Percentiles rank a stretch among this genome's conserved stretches.
Conservation (phyloP, 495 filamentous ascomycete genomes). For the Penicillium steckii region DNA sequence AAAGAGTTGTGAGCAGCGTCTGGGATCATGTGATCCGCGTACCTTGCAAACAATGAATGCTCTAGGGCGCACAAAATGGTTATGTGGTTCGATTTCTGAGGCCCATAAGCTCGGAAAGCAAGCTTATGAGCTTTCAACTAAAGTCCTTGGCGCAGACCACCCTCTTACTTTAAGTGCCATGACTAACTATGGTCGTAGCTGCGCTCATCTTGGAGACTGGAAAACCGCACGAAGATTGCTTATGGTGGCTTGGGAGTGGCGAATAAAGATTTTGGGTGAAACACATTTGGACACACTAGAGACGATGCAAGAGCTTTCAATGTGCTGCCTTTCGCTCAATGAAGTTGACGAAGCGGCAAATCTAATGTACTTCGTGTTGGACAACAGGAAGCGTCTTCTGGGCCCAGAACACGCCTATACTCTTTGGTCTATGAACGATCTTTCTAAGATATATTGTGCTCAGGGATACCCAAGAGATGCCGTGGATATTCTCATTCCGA, state of each 20-base stretch:
- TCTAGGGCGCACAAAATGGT: constrained; percentile 2
- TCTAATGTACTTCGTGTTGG: constrained; percentile 18
- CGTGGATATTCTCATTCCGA: constrained; percentile 17
- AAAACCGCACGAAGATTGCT: constrained; percentile 3
- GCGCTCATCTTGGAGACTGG: constrained; percentile 1
- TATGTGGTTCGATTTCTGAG: constrained; percentile 1
- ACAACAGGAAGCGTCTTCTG: constrained; percentile 23
- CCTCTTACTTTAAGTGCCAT: constrained; percentile 3
- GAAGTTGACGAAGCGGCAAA: constrained; percentile 19
- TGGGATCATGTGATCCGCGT: constrained; percentile 4
- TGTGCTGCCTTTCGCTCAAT: constrained; percentile 3
- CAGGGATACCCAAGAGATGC: constrained; percentile 21
- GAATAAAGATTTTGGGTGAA: background rate
- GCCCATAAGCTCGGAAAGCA: background rate
- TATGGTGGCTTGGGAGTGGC: constrained; percentile 4
- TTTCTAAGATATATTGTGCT: constrained; percentile 31
- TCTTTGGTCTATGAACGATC: constrained; percentile 33
- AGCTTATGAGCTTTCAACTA: constrained; percentile 1
- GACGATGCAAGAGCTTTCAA: constrained; percentile 4
- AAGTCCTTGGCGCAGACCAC: constrained; percentile 2
- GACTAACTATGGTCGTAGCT: constrained; percentile 2
- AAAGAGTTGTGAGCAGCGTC: background rate
- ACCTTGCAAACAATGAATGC: constrained; percentile 2
- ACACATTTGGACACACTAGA: constrained; percentile 5
- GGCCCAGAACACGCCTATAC: constrained; percentile 35